Percentiles rank a stretch among this genome's conserved stretches.
Evolutionary conservation across 1,284 basidiomycete genomes (phyloP).

Genomic region (Sparassis latifolia): DNA sequence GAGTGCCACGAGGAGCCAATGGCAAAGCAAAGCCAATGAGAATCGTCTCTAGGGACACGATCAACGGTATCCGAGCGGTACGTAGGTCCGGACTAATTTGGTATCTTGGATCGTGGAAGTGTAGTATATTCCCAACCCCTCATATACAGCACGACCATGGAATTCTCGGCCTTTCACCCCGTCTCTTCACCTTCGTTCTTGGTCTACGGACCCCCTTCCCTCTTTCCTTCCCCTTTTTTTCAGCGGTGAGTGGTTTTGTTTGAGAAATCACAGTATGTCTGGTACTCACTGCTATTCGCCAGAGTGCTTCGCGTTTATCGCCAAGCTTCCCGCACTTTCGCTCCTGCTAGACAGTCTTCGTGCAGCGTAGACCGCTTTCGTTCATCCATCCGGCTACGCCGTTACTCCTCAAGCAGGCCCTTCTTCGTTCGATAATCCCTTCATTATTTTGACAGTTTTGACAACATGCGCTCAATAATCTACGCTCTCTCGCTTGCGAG

Average conservation of each 20-base stretch:
- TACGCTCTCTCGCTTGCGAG: slow-evolving; percentile 51
- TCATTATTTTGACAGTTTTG: slow-evolving; percentile 25
- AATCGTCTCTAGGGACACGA: slow-evolving; percentile 30
- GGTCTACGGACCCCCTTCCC: slow-evolving; percentile 6
- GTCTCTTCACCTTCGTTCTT: slow-evolving; percentile 30
- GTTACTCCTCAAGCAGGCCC: slow-evolving; percentile 25
- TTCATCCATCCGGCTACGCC: slow-evolving; percentile 34
- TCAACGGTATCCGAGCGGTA: slow-evolving; percentile 15
- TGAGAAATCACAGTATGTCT: too few species aligned
- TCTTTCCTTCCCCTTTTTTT: slow-evolving; percentile 34
- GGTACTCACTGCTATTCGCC: slow-evolving; percentile 1
- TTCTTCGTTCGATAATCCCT: slow-evolving; percentile 16
- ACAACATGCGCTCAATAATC: slow-evolving; percentile 56
- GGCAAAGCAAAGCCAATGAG: too few species aligned
- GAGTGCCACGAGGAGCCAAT: too few species aligned
- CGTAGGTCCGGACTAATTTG: too few species aligned
- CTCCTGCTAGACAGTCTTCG: slow-evolving; percentile 28
- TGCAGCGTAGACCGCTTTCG: slow-evolving; percentile 67
- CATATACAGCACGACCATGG: slow-evolving; percentile 16
- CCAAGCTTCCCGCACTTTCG: slow-evolving; percentile 25
- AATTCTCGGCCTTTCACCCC: slow-evolving; percentile 16
- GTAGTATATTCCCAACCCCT: background rate
- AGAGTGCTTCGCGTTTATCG: slow-evolving; percentile 28
- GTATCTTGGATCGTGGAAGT: too few species aligned
- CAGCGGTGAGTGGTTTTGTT: slow-evolving; percentile 29